These are phyloP conservation scores for Nicotiana benthamiana DNA, from an alignment of 257 asterid species.

Conservation along the genomic window DNA sequence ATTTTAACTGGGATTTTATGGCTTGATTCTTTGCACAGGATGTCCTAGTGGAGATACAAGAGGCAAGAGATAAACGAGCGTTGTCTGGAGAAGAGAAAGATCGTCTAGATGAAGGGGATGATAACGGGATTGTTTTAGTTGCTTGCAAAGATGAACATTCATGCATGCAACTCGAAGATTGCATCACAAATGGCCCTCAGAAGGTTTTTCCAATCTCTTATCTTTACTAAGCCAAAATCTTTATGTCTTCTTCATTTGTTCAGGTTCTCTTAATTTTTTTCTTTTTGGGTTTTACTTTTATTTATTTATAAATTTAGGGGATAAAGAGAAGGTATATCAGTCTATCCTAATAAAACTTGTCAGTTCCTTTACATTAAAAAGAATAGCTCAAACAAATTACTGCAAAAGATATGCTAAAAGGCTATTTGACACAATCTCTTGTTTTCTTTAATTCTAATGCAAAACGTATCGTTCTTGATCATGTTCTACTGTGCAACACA, in stretches of 20 bases:
- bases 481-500: not conserved
- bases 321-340: not conserved
- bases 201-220: conserved; percentile 43
- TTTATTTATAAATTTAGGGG: not conserved
- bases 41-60: conserved; percentile 74
- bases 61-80: conserved; percentile 54
- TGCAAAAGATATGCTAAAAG: not conserved
- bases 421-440: not conserved
- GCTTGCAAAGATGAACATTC: conserved; percentile 93
- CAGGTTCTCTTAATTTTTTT: not conserved
- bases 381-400: not conserved
- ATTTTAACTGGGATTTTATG: not conserved
- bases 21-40: conserved; percentile 46
- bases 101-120: conserved; percentile 30
- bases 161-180: conserved; percentile 89
- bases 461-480: not conserved
- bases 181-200: conserved; percentile 55
- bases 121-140: conserved; percentile 60
- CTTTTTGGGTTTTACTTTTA: not conserved
- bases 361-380: not conserved
- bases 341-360: not conserved
- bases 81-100: conserved; percentile 30
- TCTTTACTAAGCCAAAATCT: not conserved
- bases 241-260: not conserved
- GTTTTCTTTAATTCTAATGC: not conserved